These are phyloP conservation scores for Gyrodon lividus DNA, from an alignment of 768 basidiomycete species.

Conservation along the genomic window DNA sequence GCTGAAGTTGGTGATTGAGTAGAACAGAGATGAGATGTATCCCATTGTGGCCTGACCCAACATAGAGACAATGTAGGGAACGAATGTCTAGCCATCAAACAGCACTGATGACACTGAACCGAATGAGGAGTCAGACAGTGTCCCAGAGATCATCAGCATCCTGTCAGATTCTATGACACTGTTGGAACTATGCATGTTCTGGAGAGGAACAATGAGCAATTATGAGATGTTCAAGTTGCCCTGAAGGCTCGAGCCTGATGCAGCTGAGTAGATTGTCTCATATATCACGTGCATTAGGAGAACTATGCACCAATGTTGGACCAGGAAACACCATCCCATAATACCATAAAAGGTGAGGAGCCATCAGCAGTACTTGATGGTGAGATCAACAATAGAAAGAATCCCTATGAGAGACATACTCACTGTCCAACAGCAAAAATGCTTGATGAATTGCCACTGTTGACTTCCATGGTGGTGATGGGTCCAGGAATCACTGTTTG, in stretches of 20 bases:
- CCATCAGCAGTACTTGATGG: conserved; percentile 52
- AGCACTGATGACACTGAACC: conserved; percentile 84
- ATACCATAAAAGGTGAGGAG: conserved; percentile 67
- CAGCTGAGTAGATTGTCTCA: not conserved
- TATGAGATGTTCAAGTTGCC: conserved; percentile 70
- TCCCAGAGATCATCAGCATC: conserved; percentile 86
- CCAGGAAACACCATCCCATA: conserved; percentile 87
- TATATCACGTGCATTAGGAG: not conserved
- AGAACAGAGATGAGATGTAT: conserved; percentile 75
- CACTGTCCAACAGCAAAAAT: conserved; percentile 90
- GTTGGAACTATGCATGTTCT: conserved; percentile 68
- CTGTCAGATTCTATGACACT: conserved; percentile 79
- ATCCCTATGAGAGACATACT: conserved; percentile 24
- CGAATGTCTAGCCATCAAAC: conserved; percentile 79
- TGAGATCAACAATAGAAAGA: not conserved
- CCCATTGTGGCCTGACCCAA: conserved; percentile 67
- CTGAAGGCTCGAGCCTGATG: conserved; percentile 53
- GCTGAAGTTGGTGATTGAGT: conserved; percentile 76
- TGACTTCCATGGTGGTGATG: conserved; percentile 84
- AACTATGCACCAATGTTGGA: conserved; percentile 51
- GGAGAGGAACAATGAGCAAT: conserved; percentile 87
- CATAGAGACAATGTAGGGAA: conserved; percentile 78
- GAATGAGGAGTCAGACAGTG: conserved; percentile 61
- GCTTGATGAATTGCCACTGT: conserved; percentile 75
- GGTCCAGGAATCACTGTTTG: conserved; percentile 76